A percentile compares a stretch with the other conserved stretches of the same genome.
Conservation (phyloP, 805 yeast species). For the Ogataea pilisensis region DNA sequence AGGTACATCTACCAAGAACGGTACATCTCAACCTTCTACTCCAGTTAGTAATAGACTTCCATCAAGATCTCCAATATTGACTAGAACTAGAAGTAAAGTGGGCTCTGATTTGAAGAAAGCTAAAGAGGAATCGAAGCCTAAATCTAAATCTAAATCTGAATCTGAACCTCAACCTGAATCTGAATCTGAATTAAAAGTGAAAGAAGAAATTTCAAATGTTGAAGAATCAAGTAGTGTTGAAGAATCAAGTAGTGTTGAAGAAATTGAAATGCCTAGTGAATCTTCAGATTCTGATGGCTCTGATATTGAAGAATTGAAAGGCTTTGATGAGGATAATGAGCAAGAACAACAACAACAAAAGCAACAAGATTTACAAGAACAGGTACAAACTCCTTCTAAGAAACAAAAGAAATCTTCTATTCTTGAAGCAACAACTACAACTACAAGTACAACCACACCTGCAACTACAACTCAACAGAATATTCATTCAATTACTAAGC, state of each 20-base stretch:
- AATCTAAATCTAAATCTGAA: too few relatives aligned
- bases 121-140: too few relatives aligned
- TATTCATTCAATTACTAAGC: slow-evolving; percentile 24
- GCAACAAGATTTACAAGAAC: too few relatives aligned
- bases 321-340: slow-evolving; percentile 14
- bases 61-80: slow-evolving; percentile 22
- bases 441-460: not conserved
- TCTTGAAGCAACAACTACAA: slow-evolving; percentile 2
- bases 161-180: not conserved
- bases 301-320: slow-evolving; percentile 16
- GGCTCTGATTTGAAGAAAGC: slow-evolving; percentile 4
- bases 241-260: slow-evolving; percentile 12
- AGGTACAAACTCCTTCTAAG: not conserved
- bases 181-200: not conserved
- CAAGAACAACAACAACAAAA: too few relatives aligned
- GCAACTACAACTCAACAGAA: slow-evolving; percentile 13
- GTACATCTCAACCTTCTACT: slow-evolving; percentile 1
- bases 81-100: slow-evolving; percentile 17
- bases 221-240: slow-evolving; percentile 2
- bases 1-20: not conserved
- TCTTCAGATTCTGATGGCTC: slow-evolving; percentile 9
- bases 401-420: not conserved
- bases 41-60: slow-evolving; percentile 9
- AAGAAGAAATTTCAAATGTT: not conserved
- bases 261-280: slow-evolving; percentile 12